Base-by-base conservation (phyloP, 306 rosid species). In the Lupinus albus region DNA sequence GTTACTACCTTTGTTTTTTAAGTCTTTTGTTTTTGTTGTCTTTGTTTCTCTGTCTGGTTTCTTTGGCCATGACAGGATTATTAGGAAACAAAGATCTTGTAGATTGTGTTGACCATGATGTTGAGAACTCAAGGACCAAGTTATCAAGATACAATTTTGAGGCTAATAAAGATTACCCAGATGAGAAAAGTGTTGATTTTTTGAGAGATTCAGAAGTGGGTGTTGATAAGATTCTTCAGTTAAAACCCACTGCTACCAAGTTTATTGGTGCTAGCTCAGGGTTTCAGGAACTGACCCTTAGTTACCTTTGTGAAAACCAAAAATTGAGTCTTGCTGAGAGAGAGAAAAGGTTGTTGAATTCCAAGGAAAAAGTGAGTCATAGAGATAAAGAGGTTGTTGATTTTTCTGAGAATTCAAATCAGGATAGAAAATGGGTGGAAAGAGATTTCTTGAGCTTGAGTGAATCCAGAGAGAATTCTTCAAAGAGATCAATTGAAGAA, bases 361-460 rank as follows among this genome's bases (percentile, higher is more conserved):
- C 89, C 53, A 68, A 73, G 32, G 89, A 81, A 11, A 85, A 79
- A 76, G 78, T 72, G 14, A 76, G 63, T 32, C 78, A 72, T 60
- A 91, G 85, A 76, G 96, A 96, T 6, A 90, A 88, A 78, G 92
- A 84, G 69, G 77, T 84, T 15, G 8, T 81, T 12, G 41, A 3
- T 39, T 8, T 71, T 44, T 80, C 86, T 5, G 91, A 86, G 52
- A 83, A 72, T 84, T 74, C 84, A 13, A 83, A 71, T 70, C 87
- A 58, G 2, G 90, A 80, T 78, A 86, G 82, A 2, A 88, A 90
- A 77, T 93, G 97, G 96, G 91, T 90, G 1, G 97, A 88, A 70
- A 85, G 97, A 25, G 99, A 94, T 79, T 94, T 94, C 64, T 80
- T 90, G 11, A 90, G 83, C 78, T 44, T 94, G 87, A 86, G 88